Conservation (phyloP, 2,329 filamentous ascomycete species). For the Colletotrichum neosansevieriae region DNA sequence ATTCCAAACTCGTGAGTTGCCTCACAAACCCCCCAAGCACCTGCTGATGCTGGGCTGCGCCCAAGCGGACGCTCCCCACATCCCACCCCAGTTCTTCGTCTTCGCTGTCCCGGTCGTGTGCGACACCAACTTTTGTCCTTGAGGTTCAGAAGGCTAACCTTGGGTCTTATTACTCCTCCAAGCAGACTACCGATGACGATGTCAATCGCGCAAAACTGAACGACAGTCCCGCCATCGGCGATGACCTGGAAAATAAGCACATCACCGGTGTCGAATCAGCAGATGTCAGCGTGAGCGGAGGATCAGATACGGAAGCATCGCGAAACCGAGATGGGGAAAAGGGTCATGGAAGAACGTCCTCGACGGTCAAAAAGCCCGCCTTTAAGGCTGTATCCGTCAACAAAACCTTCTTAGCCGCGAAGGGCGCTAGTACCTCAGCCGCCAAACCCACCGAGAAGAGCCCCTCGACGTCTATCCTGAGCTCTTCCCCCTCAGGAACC, state of each 20-base stretch:
- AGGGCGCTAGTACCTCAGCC: slow-evolving; percentile 61
- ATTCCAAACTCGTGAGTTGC: slow-evolving; percentile 59
- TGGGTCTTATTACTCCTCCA: slow-evolving; percentile 18
- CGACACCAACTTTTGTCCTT: slow-evolving; percentile 7
- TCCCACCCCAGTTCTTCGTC: slow-evolving; percentile 1
- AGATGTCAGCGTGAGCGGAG: slow-evolving; percentile 77
- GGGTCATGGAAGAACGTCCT: slow-evolving; percentile 68
- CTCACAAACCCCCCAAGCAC: slow-evolving; percentile 16
- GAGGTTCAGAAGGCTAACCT: slow-evolving; percentile 45
- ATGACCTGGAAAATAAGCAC: slow-evolving; percentile 69
- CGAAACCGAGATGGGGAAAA: slow-evolving; percentile 70
- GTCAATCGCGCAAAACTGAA: slow-evolving; percentile 61
- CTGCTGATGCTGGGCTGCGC: neutral
- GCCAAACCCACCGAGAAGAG: slow-evolving; percentile 66
- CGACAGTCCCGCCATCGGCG: slow-evolving; percentile 56
- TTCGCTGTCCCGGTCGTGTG: neutral
- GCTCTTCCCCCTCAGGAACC: slow-evolving; percentile 59
- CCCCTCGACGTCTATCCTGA: slow-evolving; percentile 56
- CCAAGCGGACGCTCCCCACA: slow-evolving; percentile 9
- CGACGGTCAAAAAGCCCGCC: slow-evolving; percentile 77
- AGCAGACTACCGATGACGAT: slow-evolving; percentile 55
- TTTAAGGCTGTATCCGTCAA: slow-evolving; percentile 91
- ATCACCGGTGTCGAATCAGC: slow-evolving; percentile 71
- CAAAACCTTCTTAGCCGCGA: slow-evolving; percentile 84
- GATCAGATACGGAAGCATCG: slow-evolving; percentile 81